A percentile compares a stretch with the other conserved stretches of the same genome.
These are phyloP conservation scores for Saccharomycopsis sp. DNA, from an alignment of 805 yeast genomes.

Conservation along the genomic window DNA sequence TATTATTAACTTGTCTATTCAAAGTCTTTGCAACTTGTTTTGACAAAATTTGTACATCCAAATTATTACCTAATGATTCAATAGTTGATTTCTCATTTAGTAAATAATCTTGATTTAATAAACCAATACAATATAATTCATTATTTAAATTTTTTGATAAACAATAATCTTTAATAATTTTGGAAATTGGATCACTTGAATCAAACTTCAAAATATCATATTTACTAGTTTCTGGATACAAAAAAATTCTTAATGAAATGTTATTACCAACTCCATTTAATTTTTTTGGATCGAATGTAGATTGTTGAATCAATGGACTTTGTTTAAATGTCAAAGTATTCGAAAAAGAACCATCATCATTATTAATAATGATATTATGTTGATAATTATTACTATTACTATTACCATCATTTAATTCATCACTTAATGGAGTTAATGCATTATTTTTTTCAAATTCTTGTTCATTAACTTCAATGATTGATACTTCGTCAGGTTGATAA, in stretches of 20 bases:
- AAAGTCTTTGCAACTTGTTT: conserved; percentile 28
- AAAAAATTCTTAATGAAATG: conserved; percentile 2
- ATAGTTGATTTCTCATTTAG: conserved; percentile 31
- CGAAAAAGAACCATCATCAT: background rate
- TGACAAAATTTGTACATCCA: conserved; percentile 32
- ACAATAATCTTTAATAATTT: conserved; percentile 28
- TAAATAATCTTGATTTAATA: conserved; percentile 23
- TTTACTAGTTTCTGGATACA: conserved; percentile 8
- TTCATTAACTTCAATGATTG: conserved; percentile 51
- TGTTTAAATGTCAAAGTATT: conserved; percentile 4
- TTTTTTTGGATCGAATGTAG: background rate
- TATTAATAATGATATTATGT: background rate
- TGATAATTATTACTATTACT: background rate
- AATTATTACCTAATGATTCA: conserved; percentile 31
- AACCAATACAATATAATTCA: conserved; percentile 27
- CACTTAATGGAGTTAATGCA: conserved; percentile 34
- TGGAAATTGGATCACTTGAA: conserved; percentile 22
- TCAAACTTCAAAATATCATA: conserved; percentile 5
- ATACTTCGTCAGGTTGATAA: conserved; percentile 76
- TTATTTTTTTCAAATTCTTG: conserved; percentile 39
- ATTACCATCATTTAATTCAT: background rate
- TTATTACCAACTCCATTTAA: background rate
- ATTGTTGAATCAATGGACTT: background rate
- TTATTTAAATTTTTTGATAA: conserved; percentile 27
- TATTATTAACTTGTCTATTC: background rate